Conservation (phyloP, 176 grass and related monocot species). For the Aegilops tauschii region DNA sequence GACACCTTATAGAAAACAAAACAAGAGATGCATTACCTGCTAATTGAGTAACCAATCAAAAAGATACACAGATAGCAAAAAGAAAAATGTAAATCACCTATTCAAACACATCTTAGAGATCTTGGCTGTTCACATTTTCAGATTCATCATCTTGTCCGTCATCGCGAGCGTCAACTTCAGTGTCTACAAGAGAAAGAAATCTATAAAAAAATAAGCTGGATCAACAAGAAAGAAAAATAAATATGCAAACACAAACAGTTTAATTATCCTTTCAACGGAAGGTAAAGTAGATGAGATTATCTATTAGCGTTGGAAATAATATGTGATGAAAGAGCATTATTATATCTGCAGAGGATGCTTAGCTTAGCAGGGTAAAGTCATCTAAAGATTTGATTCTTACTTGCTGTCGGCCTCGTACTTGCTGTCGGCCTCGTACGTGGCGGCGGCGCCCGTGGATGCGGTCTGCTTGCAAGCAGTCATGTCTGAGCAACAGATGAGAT, state of each 20-base stretch:
- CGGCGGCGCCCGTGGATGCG: no score
- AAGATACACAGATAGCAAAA: not conserved
- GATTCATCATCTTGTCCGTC: not conserved
- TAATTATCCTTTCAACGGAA: not conserved
- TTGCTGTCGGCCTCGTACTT: no score
- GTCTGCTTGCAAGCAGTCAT: no score
- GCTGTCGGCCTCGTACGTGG: no score
- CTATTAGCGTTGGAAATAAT: not conserved
- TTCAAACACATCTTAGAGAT: not conserved
- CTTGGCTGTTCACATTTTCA: constrained; percentile 5
- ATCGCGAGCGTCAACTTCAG: not conserved
- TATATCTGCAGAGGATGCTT: not conserved
- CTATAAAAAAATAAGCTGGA: not conserved
- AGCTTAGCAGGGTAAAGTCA: not conserved
- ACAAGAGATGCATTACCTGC: no score
- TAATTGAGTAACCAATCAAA: not conserved
- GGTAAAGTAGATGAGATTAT: not conserved
- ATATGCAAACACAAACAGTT: not conserved
- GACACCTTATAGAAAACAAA: not conserved
- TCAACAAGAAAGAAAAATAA: not conserved
- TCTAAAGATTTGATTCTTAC: not conserved
- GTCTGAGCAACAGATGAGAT: no score
- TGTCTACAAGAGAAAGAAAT: not conserved
- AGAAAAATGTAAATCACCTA: not conserved
- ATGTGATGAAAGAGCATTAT: not conserved